phyloP scores from a whole-genome alignment of 441 rosid species.

The Adansonia madagascariensis region DNA sequence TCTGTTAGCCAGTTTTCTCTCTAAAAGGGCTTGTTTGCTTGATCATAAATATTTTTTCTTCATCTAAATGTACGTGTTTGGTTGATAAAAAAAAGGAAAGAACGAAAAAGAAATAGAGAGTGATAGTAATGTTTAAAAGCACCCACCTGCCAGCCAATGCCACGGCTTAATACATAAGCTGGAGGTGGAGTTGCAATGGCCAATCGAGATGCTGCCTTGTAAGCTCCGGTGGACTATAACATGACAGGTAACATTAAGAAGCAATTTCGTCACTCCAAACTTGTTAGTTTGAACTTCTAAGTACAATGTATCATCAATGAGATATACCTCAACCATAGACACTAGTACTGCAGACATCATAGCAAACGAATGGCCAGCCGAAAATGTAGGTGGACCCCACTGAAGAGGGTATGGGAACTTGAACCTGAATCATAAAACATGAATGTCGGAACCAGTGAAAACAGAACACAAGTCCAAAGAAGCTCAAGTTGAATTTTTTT shows the following conservation, averaged over 20 bases:
- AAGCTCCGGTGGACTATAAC: slow-evolving; percentile 73
- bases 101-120: background rate
- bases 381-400: slow-evolving; percentile 84
- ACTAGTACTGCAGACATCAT: slow-evolving; percentile 81
- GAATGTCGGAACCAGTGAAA: slow-evolving; percentile 15
- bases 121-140: slow-evolving; percentile 11
- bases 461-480: background rate
- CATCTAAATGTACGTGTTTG: background rate
- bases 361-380: slow-evolving; percentile 75
- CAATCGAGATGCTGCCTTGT: slow-evolving; percentile 75
- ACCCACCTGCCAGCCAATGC: slow-evolving; percentile 81
- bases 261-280: background rate
- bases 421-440: slow-evolving; percentile 48
- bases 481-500: background rate
- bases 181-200: slow-evolving; percentile 40
- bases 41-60: background rate
- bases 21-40: background rate
- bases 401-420: slow-evolving; percentile 78
- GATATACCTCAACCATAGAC: slow-evolving; percentile 69
- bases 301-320: background rate
- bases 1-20: background rate
- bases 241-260: slow-evolving; percentile 19
- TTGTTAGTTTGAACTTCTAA: background rate
- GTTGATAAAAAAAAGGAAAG: background rate
- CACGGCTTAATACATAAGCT: slow-evolving; percentile 73